Base-by-base conservation (phyloP, 2,329 filamentous ascomycete genomes). In the Verticillium albo-atrum region DNA sequence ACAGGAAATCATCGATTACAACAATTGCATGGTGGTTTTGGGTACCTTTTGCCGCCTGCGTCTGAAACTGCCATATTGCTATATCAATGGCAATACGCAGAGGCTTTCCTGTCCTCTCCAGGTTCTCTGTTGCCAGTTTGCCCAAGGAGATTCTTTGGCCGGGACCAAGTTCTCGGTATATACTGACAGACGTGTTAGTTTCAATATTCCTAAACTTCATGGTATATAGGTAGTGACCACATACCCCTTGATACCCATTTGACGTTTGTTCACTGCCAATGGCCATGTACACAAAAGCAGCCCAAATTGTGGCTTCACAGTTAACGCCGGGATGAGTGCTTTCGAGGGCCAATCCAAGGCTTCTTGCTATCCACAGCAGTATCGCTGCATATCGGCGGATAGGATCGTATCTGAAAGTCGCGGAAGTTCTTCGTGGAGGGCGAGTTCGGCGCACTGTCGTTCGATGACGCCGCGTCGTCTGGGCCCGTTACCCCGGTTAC, bases 11-110 rank as follows among this genome's bases (percentile, higher is more conserved):
- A 26, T 20, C n/a, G n/a, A 57, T 17, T 20, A 28, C 14, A 10
- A 6, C 15, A 3, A 2, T 26, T 9, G 4, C 4, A 9, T 23
- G n/a, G n/a, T 14, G 10, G 47, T 4, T 42, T 42, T 32, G n/a
- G n/a, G n/a, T 68, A 84, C 86, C 92, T 77, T 87, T 87, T 20
- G 90, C 90, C 15, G 91, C 89, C 70, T 96, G 92, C 14, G 89
- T 89, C 70, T 99, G 95, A 70, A 97, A 98, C 52, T 97, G 89
- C 95, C 95, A 99, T 70, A 99, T 98, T 3, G 92, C 92, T 66
- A 96, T 90, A 71, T 99, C 95, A 64, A 99, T 90, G 42, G 95
- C 95, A 54, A 99, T 81, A 47, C 93, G 89, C 47, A 98, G 79
- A 0, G 93, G 93, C 2, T 88, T 83, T 26, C 84, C 82, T 12